phyloP scores from a whole-genome alignment of 495 filamentous ascomycete species.

The Penicillium riverlandense region DNA sequence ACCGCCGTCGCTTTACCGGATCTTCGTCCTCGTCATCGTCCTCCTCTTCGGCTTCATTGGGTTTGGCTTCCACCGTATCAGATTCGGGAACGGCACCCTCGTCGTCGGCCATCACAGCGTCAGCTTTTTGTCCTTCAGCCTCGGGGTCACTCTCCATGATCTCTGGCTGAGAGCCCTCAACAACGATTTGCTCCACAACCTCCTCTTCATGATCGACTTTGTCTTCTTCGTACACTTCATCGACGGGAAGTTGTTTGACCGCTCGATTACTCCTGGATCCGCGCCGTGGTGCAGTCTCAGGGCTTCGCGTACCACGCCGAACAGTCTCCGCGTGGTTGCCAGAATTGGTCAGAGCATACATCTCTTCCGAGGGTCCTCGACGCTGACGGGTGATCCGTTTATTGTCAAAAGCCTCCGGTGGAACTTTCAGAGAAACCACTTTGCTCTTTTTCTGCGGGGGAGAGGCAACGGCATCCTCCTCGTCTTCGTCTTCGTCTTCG shows the following conservation, averaged over 20 bases:
- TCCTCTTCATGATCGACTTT: slow-evolving; percentile 34
- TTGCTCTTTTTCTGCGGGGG: slow-evolving; percentile 26
- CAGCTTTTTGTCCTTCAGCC: slow-evolving; percentile 23
- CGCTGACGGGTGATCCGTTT: slow-evolving; percentile 52
- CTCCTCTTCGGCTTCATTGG: slow-evolving; percentile 17
- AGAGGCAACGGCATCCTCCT: slow-evolving; percentile 9
- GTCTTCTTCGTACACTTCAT: slow-evolving; percentile 23
- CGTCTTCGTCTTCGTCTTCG: slow-evolving; percentile 35
- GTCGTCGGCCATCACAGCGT: slow-evolving; percentile 37
- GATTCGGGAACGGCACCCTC: slow-evolving; percentile 46
- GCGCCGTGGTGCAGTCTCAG: slow-evolving; percentile 49
- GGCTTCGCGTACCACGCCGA: slow-evolving; percentile 56
- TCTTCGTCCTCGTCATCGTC: slow-evolving; percentile 61
- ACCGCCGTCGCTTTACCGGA: slow-evolving; percentile 48
- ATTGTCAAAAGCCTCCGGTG: slow-evolving; percentile 20
- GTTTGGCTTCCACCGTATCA: slow-evolving; percentile 34
- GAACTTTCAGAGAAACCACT: slow-evolving; percentile 40
- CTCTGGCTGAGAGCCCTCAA: slow-evolving; percentile 32
- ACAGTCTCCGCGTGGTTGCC: slow-evolving; percentile 62
- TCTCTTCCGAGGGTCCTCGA: slow-evolving; percentile 51
- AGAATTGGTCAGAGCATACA: slow-evolving; percentile 65
- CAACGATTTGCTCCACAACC: slow-evolving; percentile 25
- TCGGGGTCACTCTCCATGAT: slow-evolving; percentile 35
- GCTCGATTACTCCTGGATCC: slow-evolving; percentile 52
- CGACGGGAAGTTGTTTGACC: slow-evolving; percentile 48